A percentile compares a stretch with the other conserved stretches of the same genome.
phyloP scores from a whole-genome alignment of 1,139 yeast genomes.

The Saccharomyces uvarum region DNA sequence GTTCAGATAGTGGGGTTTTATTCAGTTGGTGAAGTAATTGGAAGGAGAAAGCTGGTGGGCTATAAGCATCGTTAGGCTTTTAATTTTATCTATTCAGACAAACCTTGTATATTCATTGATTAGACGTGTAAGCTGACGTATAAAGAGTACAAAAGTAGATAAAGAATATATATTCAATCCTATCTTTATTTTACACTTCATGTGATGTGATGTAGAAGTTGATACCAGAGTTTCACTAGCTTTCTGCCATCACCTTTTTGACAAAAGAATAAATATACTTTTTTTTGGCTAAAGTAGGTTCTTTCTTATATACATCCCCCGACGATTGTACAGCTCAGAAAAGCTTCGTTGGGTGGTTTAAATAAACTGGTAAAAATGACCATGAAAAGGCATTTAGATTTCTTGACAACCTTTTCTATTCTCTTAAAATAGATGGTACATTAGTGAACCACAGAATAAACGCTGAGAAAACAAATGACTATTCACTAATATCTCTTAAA shows the following conservation, averaged over 20 bases:
- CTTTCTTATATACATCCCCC: too few species aligned
- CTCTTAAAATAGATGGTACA: neutral
- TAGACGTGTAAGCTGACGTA: neutral
- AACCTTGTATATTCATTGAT: neutral
- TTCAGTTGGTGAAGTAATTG: slow-evolving; percentile 91
- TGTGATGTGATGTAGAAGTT: too few species aligned
- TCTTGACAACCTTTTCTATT: neutral
- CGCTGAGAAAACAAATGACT: neutral
- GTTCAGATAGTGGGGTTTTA: slow-evolving; percentile 86
- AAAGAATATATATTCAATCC: neutral
- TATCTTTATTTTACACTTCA: neutral
- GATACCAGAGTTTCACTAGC: neutral
- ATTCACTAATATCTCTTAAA: slow-evolving; percentile 15
- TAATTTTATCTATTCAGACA: neutral
- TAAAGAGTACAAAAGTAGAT: neutral
- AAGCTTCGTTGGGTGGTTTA: neutral
- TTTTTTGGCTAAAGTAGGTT: too few species aligned
- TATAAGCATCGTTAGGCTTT: slow-evolving; percentile 36
- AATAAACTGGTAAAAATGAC: neutral
- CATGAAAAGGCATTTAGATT: neutral
- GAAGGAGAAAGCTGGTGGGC: slow-evolving; percentile 89
- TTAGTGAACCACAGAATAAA: neutral
- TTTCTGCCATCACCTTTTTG: too few species aligned
- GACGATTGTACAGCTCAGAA: neutral
- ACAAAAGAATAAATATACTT: too few species aligned